Percentiles rank a stretch among this genome's conserved stretches.
Evolutionary conservation across 2,329 filamentous ascomycete species (phyloP).

Genomic region (Neobulgaria alba): DNA sequence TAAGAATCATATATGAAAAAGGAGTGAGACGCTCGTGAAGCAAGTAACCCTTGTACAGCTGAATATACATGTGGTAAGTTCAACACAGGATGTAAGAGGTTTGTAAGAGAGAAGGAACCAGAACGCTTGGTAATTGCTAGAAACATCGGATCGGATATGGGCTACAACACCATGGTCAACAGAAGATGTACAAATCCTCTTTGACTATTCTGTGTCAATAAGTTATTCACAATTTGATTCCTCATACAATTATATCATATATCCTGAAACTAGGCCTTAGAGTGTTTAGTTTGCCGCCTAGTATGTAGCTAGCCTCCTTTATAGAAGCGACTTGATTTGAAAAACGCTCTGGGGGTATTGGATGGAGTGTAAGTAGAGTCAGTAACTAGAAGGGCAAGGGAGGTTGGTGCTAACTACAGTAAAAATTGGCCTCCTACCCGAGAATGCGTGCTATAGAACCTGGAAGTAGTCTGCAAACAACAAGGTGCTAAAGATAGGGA

Average conservation of each 20-base stretch:
- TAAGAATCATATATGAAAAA: no score
- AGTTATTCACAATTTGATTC: conserved; percentile 34
- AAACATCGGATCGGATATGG: no score
- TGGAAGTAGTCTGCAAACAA: no score
- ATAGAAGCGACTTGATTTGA: conserved; percentile 42
- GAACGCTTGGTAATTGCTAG: no score
- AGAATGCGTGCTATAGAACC: neutral
- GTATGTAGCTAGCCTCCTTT: conserved; percentile 50
- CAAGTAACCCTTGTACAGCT: no score
- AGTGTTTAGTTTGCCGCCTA: conserved; percentile 40
- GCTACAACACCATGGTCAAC: no score
- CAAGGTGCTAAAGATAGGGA: no score
- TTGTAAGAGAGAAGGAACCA: no score
- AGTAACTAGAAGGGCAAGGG: neutral
- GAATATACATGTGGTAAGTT: no score
- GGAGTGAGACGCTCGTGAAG: no score
- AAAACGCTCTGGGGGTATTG: conserved; percentile 44
- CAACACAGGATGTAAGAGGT: no score
- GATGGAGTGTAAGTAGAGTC: conserved; percentile 37
- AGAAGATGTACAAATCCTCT: conserved; percentile 30
- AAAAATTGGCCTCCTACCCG: conserved; percentile 32
- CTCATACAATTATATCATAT: conserved; percentile 35
- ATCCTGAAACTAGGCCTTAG: conserved; percentile 35
- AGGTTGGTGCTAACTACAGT: neutral
- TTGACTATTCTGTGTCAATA: conserved; percentile 34